Percentiles rank a stretch among this genome's conserved stretches.
phyloP scores from a whole-genome alignment of 2,329 filamentous ascomycete genomes.

The Teratosphaeriaceae sp. region DNA sequence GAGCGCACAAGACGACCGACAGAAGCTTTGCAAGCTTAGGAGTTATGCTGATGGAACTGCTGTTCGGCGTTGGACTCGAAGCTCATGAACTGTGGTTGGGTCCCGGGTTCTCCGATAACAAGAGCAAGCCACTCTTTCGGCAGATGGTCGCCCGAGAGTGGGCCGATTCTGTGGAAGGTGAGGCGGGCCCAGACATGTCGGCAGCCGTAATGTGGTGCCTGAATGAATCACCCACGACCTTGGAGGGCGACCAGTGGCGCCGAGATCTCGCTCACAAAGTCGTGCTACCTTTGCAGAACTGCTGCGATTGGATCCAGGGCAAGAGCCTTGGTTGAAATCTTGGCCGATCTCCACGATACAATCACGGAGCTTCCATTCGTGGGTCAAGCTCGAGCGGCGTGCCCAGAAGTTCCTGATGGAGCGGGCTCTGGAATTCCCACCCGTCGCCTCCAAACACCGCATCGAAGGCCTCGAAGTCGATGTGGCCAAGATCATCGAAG shows the following conservation, averaged over 20 bases:
- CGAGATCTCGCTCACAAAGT: conserved; percentile 11
- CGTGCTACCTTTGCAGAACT: conserved; percentile 10
- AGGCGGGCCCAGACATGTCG: conserved; percentile 8
- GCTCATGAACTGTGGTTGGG: conserved; percentile 9
- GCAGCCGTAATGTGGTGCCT: conserved; percentile 10
- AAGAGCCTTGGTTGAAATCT: neutral
- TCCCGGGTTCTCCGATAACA: neutral
- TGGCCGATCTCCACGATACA: neutral
- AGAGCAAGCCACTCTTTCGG: conserved; percentile 1
- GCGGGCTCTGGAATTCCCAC: neutral
- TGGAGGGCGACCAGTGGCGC: conserved; percentile 11
- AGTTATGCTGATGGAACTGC: conserved; percentile 13
- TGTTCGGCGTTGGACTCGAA: conserved; percentile 6
- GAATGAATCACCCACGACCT: conserved; percentile 13
- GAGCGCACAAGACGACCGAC: conserved; percentile 3
- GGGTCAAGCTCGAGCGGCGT: neutral
- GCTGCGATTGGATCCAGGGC: conserved; percentile 9
- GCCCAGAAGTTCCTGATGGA: neutral
- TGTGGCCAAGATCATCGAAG: conserved; percentile 1
- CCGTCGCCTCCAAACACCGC: conserved; percentile 5
- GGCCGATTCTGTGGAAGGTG: conserved; percentile 7
- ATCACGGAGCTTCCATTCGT: neutral
- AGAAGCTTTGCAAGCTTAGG: conserved; percentile 13
- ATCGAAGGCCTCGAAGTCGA: conserved; percentile 10
- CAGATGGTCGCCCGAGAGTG: conserved; percentile 9